Conservation (phyloP, 441 rosid species). For the Pelargonium citronellum region DNA sequence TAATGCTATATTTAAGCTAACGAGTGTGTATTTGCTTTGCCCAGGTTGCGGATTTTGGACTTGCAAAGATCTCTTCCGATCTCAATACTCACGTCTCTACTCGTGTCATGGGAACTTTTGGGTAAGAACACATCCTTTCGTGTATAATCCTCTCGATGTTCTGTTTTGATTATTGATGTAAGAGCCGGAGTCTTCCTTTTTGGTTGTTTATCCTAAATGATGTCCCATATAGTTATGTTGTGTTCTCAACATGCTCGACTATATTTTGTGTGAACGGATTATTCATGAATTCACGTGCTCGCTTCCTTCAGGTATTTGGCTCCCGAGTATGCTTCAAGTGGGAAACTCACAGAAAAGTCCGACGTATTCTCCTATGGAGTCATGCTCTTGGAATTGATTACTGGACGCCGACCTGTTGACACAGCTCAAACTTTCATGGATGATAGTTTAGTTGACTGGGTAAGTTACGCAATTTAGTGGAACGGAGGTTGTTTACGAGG, state of each 20-base stretch:
- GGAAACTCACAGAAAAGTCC: conserved; percentile 86
- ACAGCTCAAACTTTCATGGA: conserved; percentile 52
- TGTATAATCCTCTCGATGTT: neutral
- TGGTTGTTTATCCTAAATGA: too few relatives aligned
- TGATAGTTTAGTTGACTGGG: conserved; percentile 98
- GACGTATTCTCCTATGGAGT: conserved; percentile 96
- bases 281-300: conserved; percentile 16
- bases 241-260: too few relatives aligned
- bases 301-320: conserved; percentile 61
- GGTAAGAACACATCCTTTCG: conserved; percentile 37
- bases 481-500: too few relatives aligned
- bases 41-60: conserved; percentile 98
- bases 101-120: conserved; percentile 97
- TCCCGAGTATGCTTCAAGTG: conserved; percentile 94
- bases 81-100: conserved; percentile 91
- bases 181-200: too few relatives aligned
- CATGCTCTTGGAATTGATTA: conserved; percentile 88
- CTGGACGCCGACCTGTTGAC: conserved; percentile 81
- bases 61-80: conserved; percentile 80
- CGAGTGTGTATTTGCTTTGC: too few relatives aligned
- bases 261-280: neutral
- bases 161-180: neutral
- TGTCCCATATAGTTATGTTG: too few relatives aligned
- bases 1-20: too few relatives aligned
- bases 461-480: conserved; percentile 26